Base-by-base conservation (phyloP, 1,284 basidiomycete genomes). In the Austropuccinia psidii region DNA sequence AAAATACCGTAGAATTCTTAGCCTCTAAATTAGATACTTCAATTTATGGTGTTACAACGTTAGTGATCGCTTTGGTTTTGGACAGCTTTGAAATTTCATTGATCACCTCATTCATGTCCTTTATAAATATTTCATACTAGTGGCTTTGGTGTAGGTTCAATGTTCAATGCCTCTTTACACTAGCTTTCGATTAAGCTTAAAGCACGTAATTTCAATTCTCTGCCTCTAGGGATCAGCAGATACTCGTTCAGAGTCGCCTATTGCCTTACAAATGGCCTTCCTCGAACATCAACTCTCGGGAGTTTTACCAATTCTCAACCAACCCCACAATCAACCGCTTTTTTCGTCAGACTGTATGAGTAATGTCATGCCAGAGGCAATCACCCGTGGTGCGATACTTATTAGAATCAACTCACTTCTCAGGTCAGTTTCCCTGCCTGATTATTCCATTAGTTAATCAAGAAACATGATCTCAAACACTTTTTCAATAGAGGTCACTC, bases 311-410 rank as follows among this genome's bases (percentile, higher is more conserved):
- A 85, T 86, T 1, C 83, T 85, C 41, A 81, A 79, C 15, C 72
- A 45, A 21, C 54, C 61, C 1, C 33, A 45, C 45, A 57, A 50
- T 21, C 75, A 49, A 87, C n/a, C 81, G 84, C n/a, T 85, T 86
- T 27, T 85, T 86, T 60, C 76, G 39, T 75, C 75, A 1, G 74
- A 76, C 0, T 76, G 76, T 2, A 75, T 78, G 58, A 76, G 75
- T 57, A 77, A 77, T 61, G 86, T 85, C 75, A 91, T 93, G 89
- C 91, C 91, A n/a, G 88, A 90, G 76, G 83, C 90, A 7, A 93
- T 91, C 89, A 90, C 91, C n/a, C 87, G 90, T 62, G 91, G 89
- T 17, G 90, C 91, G 0, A 91, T 93, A 77, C 82, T 91, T 9
- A 85, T 94, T 76, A 88, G 91, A 76, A 88, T 90, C 83, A 93